Evolutionary conservation across 257 asterid species (phyloP).

Genomic region (Scutellaria minor): DNA sequence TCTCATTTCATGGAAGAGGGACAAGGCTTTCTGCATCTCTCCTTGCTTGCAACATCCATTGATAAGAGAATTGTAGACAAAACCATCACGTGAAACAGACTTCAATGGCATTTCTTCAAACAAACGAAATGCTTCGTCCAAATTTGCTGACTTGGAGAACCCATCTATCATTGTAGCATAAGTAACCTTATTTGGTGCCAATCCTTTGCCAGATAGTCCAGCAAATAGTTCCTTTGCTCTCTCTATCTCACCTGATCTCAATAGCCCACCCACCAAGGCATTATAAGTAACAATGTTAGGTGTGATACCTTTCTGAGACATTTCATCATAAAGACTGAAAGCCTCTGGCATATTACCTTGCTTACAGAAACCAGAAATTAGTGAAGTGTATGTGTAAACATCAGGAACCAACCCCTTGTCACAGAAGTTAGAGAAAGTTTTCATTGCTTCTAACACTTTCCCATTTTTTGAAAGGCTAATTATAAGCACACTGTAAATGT

Average conservation of each 20-base stretch:
- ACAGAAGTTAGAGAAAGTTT: conserved; percentile 59
- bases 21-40: conserved; percentile 63
- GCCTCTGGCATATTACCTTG: conserved; percentile 72
- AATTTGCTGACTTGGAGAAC: conserved; percentile 63
- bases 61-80: conserved; percentile 68
- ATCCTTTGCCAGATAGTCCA: conserved; percentile 59
- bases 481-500: conserved; percentile 70
- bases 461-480: conserved; percentile 72
- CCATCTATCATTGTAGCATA: conserved; percentile 85
- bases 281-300: conserved; percentile 85
- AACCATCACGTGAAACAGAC: conserved; percentile 69
- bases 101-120: conserved; percentile 63
- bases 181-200: conserved; percentile 70
- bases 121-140: conserved; percentile 65
- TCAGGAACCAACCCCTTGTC: conserved; percentile 69
- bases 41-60: conserved; percentile 86
- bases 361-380: conserved; percentile 79
- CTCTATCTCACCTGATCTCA: conserved; percentile 66
- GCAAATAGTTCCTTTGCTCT: conserved; percentile 67
- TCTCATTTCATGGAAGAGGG: conserved; percentile 55
- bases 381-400: conserved; percentile 73
- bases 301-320: conserved; percentile 63
- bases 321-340: conserved; percentile 64
- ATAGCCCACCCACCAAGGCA: conserved; percentile 72
- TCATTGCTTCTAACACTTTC: conserved; percentile 70